phyloP scores from a whole-genome alignment of 495 filamentous ascomycete genomes.

The Antarctomyces pellizariae region DNA sequence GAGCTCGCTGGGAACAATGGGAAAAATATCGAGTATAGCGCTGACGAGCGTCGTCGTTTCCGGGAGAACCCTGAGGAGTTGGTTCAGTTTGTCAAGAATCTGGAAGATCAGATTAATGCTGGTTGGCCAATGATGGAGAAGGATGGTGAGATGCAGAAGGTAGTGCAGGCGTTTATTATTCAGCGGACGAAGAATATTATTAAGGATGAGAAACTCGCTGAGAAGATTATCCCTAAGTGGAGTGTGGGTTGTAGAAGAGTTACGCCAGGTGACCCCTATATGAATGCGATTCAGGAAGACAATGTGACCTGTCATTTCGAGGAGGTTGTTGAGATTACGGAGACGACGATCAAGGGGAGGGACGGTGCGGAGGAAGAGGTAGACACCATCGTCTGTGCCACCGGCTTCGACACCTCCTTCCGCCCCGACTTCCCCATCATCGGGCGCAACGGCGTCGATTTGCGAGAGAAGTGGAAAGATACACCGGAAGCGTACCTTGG shows the following conservation, averaged over 20 bases:
- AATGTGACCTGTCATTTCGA: conserved; percentile 25
- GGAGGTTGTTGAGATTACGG: conserved; percentile 22
- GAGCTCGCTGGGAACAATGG: conserved; percentile 15
- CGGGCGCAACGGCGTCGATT: conserved; percentile 20
- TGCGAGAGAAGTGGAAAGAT: conserved; percentile 20
- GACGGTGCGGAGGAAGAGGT: conserved; percentile 18
- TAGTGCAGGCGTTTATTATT: too few relatives aligned
- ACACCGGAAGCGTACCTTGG: conserved; percentile 25
- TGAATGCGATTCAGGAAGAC: conserved; percentile 25
- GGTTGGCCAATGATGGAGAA: conserved; percentile 16
- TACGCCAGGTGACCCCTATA: conserved; percentile 32
- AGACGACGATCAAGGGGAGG: conserved; percentile 19
- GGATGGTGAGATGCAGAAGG: conserved; percentile 13
- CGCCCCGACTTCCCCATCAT: conserved; percentile 25
- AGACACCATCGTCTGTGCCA: conserved; percentile 28
- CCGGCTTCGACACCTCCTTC: conserved; percentile 26
- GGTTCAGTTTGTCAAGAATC: conserved; percentile 16
- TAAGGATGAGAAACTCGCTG: background rate
- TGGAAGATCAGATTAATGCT: conserved; percentile 18
- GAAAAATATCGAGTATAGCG: background rate
- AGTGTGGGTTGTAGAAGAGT: conserved; percentile 29
- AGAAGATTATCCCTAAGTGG: conserved; percentile 27
- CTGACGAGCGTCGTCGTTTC: conserved; percentile 13
- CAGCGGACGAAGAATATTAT: background rate
- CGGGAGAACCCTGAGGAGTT: conserved; percentile 19